Percentiles rank a stretch among this genome's conserved stretches.
These are phyloP conservation scores for Ustilago hordei DNA, from an alignment of 1,284 basidiomycete genomes.

Conservation along the genomic window DNA sequence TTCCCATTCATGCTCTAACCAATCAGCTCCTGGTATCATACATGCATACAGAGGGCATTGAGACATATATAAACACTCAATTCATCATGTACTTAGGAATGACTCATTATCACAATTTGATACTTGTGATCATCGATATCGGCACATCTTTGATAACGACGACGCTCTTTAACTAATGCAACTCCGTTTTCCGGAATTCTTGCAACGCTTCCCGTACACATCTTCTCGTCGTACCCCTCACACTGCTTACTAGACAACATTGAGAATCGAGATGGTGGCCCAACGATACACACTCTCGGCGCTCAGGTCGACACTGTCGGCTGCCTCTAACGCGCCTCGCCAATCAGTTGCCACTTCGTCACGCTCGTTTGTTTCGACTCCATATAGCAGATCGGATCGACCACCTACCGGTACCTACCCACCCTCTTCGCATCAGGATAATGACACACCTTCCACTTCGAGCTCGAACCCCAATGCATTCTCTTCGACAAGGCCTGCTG, in stretches of 20 bases:
- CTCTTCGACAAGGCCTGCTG: conserved; percentile 22
- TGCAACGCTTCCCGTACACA: neutral
- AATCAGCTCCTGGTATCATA: no score
- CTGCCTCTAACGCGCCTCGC: conserved; percentile 32
- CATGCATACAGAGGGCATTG: no score
- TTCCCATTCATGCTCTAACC: no score
- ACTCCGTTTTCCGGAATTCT: conserved; percentile 15
- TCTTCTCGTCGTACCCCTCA: neutral
- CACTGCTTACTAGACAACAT: neutral
- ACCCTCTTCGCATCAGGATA: conserved; percentile 50
- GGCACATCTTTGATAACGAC: no score
- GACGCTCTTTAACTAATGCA: no score
- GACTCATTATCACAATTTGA: no score
- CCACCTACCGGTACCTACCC: conserved; percentile 47
- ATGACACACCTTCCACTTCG: conserved; percentile 16
- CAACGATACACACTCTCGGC: conserved; percentile 48
- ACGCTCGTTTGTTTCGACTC: conserved; percentile 41
- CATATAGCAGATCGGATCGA: conserved; percentile 39
- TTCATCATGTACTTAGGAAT: no score
- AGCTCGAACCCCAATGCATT: conserved; percentile 9
- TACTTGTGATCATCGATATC: no score
- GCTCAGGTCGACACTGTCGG: conserved; percentile 47
- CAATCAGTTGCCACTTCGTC: conserved; percentile 38
- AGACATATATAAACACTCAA: no score
- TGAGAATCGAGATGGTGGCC: conserved; percentile 40